Conservation (phyloP, 2,329 filamentous ascomycete species). For the Hymenoscyphus fraxineus region DNA sequence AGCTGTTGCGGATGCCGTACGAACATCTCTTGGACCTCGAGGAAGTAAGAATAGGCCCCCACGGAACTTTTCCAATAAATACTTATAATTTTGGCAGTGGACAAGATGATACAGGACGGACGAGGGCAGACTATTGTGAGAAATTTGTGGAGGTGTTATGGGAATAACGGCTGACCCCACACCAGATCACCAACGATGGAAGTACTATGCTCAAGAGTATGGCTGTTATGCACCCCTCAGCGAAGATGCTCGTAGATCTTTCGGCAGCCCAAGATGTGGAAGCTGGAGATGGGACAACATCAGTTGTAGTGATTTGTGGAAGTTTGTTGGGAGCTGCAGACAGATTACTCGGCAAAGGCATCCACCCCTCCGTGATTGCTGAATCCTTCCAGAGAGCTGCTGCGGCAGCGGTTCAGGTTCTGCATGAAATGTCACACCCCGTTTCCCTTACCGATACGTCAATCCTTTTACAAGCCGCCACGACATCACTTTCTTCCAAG, state of each 20-base stretch:
- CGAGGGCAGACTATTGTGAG: constrained; percentile 60
- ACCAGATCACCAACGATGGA: constrained; percentile 89
- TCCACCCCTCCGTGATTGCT: constrained; percentile 96
- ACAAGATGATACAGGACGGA: constrained; percentile 72
- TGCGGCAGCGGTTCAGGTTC: constrained; percentile 78
- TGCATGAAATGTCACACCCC: constrained; percentile 94
- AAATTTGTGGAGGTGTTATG: constrained; percentile 74
- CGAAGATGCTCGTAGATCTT: constrained; percentile 97
- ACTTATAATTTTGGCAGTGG: constrained; percentile 23
- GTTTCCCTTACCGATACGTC: constrained; percentile 84
- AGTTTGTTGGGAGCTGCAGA: constrained; percentile 92
- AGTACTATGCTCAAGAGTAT: constrained; percentile 99
- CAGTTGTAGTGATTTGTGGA: constrained; percentile 95
- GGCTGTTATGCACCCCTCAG: constrained; percentile 98
- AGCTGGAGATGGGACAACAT: constrained; percentile 96
- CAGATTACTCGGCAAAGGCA: constrained; percentile 83
- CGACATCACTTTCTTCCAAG: constrained; percentile 95
- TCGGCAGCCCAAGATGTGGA: constrained; percentile 97
- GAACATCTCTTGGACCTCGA: constrained; percentile 91
- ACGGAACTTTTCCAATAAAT: constrained; percentile 2
- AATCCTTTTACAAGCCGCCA: constrained; percentile 91
- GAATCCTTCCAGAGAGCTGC: constrained; percentile 96
- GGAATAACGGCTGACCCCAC: constrained; percentile 71
- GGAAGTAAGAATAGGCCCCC: constrained; percentile 49
- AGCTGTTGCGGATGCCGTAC: constrained; percentile 96